Percentiles rank a stretch among this genome's conserved stretches.
Evolutionary conservation across 2,329 filamentous ascomycete genomes (phyloP).

Genomic region (Orbilia quercus): DNA sequence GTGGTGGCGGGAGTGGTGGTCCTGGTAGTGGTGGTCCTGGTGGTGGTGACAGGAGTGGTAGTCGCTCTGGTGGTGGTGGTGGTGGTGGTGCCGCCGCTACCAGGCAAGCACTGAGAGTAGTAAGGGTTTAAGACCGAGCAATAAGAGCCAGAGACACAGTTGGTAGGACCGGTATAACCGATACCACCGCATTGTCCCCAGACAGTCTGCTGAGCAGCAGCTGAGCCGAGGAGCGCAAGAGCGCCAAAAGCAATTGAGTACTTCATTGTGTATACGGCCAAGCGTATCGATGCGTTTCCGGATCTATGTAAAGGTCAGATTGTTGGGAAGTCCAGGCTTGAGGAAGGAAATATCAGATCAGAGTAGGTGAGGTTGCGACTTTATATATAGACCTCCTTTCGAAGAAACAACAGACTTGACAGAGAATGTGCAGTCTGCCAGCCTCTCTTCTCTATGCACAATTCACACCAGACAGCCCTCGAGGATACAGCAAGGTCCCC

Average conservation of each 20-base stretch:
- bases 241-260: conserved; percentile 53
- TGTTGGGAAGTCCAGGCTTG: conserved; percentile 55
- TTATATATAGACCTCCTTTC: conserved; percentile 39
- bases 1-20: conserved; percentile 30
- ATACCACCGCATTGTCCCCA: conserved; percentile 57
- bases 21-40: conserved; percentile 11
- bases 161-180: conserved; percentile 57
- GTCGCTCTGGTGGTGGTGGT: conserved; percentile 13
- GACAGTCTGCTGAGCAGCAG: conserved; percentile 47
- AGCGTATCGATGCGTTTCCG: conserved; percentile 47
- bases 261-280: conserved; percentile 51
- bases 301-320: conserved; percentile 46
- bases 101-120: conserved; percentile 60
- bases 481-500: conserved; percentile 3
- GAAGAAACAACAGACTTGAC: not conserved
- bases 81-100: conserved; percentile 18
- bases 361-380: conserved; percentile 37
- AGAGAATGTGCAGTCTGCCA: not conserved
- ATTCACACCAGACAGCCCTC: too few relatives aligned
- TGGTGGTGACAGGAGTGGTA: conserved; percentile 28
- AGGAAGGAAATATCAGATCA: conserved; percentile 35
- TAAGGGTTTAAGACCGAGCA: conserved; percentile 58
- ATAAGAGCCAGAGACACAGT: conserved; percentile 56
- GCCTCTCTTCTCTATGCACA: conserved; percentile 18
- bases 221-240: conserved; percentile 53